Base-by-base conservation (phyloP, 805 yeast species). In the Naumovozyma dairenensis region DNA sequence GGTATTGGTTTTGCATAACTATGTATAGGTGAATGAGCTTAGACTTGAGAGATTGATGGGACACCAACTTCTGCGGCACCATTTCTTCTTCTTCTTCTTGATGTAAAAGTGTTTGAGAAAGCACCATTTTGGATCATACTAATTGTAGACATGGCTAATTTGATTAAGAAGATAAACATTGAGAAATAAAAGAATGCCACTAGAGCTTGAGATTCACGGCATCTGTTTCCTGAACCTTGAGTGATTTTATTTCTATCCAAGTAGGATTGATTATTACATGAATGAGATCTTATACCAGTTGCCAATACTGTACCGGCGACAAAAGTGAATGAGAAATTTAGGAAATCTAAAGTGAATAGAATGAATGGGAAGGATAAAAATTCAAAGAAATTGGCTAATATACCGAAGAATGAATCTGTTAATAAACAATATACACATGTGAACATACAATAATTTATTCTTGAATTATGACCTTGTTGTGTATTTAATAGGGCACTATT, bases 301-400 rank as follows among this genome's bases (percentile, higher is more conserved):
- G 97, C 97, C 56, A 92, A 68, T 34, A 95, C 95, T 38, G 94
- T 77, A 52, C 87, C 97, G 45, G 84, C 97, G 32, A 97, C 77
- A 61, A 92, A 84, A 37, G 95, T 77, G 77, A 92, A 92, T 49
- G 87, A 81, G 49, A 77, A 64, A 72, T 86, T 86, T 63, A 92
- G 68, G 66, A 85, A 79, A 69, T 92, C 98, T 55, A 84, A 66
- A 36, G 66, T 49, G 39, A 80, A 75, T 56, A 84, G 61, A 48
- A 87, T 60, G 33, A 83, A 60, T 47, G 97, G 97, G 80, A 93
- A 82, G 28, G 94, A 94, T 42, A 89, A 69, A 7, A 51, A 45
- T 50, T 76, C 76, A 46, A 84, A 53, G 50, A 92, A 76, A 66
- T 72, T 75, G 25, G 96, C 95, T 33, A 72, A 58, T 21, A 79